Base-by-base conservation (phyloP, 163 green algal species). In the Scenedesmus sp. region DNA sequence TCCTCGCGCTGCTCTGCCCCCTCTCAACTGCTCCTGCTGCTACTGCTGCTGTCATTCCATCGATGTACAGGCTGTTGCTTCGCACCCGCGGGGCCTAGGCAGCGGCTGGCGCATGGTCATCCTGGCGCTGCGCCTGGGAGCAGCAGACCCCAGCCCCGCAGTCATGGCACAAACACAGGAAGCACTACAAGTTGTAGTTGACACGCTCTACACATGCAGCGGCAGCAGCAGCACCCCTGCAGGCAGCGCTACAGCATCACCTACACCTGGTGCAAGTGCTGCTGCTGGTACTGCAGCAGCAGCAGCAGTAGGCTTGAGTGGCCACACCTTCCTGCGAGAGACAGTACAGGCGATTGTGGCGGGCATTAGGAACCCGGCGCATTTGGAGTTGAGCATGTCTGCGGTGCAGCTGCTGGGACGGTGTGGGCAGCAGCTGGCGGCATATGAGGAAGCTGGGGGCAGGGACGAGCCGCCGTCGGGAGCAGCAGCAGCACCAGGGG, bases 31-130 rank as follows among this genome's bases (percentile, higher is more conserved):
- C 20, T 6, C 15, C 74, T 15, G 18, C 74, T 23, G 74, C n/a
- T 54, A 10, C 59, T 64, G 59, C 9, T 64, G 59, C 59, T 64
- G 59, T 9, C 9, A 10, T 10, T 64, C 9, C 59, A 10, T 10
- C 59, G 9, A 9, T 77, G 59, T 70, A 10, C 91, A 91, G 82
- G 87, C 73, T 76, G 87, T 87, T 18, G 64, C 91, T 6, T 91
- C 91, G 0, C 96, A 96, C 84, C 87, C 94, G 0, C 66, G 74
- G 8, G 94, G 94, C 15, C 92, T 98, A 56, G 97, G 96, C 87
- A 94, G 92, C 52, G 96, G 95, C 34, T 97, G 96, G 96, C 90
- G 94, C 57, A 95, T 94, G 59, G 91, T 95, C 9, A 92, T 97
- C 64, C 90, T 96, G 84, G 94, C 95, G 62, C 94, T 98, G 86